phyloP scores from a whole-genome alignment of 345 rosid genomes.

The Hibiscus syriacus region DNA sequence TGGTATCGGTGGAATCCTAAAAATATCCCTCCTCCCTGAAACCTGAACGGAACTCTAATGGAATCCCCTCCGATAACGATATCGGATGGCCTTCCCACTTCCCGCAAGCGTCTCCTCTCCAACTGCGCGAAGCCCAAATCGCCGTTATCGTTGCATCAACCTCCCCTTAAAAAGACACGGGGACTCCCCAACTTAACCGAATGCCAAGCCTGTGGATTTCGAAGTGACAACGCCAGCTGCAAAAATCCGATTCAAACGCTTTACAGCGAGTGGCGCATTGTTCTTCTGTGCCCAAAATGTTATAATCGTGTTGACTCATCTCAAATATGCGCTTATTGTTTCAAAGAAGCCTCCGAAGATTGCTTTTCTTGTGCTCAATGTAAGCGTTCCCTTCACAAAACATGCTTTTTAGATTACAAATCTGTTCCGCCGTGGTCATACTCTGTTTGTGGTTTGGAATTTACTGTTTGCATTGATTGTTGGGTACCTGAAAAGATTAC shows the following conservation, averaged over 20 bases:
- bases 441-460: conserved; percentile 22
- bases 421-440: conserved; percentile 34
- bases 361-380: conserved; percentile 36
- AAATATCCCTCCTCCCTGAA: background rate
- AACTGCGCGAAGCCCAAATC: background rate
- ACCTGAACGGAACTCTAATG: background rate
- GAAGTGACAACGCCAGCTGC: conserved; percentile 30
- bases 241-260: conserved; percentile 31
- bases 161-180: conserved; percentile 32
- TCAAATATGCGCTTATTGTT: conserved; percentile 52
- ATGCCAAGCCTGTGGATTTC: conserved; percentile 51
- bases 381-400: conserved; percentile 34
- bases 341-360: conserved; percentile 20
- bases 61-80: background rate
- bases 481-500: conserved; percentile 46
- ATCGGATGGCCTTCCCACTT: background rate
- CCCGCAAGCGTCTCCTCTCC: conserved; percentile 12
- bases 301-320: conserved; percentile 31
- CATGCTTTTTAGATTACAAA: conserved; percentile 28
- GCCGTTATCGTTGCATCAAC: background rate
- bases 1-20: background rate
- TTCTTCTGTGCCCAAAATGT: conserved; percentile 48
- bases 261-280: conserved; percentile 59
- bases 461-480: conserved; percentile 47
- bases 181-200: conserved; percentile 46